Evolutionary conservation across 2,329 filamentous ascomycete species (phyloP), one percentile per base, ranked within the genome.

Genomic region (Colletotrichum melonis): DNA sequence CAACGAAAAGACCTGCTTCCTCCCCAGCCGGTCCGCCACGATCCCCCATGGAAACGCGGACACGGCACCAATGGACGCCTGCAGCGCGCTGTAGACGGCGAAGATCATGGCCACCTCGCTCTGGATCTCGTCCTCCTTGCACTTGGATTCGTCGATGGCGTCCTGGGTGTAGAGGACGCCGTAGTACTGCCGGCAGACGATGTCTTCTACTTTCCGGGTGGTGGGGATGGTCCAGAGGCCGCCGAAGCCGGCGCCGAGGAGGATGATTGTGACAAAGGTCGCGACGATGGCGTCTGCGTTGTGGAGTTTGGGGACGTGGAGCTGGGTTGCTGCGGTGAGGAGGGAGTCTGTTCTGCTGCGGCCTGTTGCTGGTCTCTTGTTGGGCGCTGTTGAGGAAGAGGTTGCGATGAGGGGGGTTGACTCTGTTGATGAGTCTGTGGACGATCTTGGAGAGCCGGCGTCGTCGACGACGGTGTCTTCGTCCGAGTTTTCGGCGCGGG

Each of bases 31-130:
- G 76, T 84, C 83, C 9, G 82, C 82, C 2, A 81, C 77, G 5
- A 83, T 76, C 14, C 82, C 82, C 79, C 83, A 85, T 1, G 82
- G 79, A 57, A 84, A 75, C 0, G 82, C 80, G 2, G n/a, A 81
- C 54, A 64, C 82, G 75, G 55, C 49, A 7, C 79, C 79, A 67
- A 83, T 76, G 54, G 78, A 78, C 6, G 81, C 78, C 42, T 77
- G 77, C 24, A 83, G 42, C 22, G 82, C 76, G 28, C 75, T 70
- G 55, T 78, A 72, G 5, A 79, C 77, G 26, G 81, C 82, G 28
- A 83, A 76, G 3, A 84, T 72, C 22, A 80, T 77, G 8, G 83
- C 82, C 22, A 85, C 74, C 66, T 80, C 76, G 16, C 79, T 77
- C 74, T 85, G 82, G 32, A 85, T 79, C 32, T 76, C 74, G 57